phyloP scores from a whole-genome alignment of 306 rosid species.

The Vigna angularis region DNA sequence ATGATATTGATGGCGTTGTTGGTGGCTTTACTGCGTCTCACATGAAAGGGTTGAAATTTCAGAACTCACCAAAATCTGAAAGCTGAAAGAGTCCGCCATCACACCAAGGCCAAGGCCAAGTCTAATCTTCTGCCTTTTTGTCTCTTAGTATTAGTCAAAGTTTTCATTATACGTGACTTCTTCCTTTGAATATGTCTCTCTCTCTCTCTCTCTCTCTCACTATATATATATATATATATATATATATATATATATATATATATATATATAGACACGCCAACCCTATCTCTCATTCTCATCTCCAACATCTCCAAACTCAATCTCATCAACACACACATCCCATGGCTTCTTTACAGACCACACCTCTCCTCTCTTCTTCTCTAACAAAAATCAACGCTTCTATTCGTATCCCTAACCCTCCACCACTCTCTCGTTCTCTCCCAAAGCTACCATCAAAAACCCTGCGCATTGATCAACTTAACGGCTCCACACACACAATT shows the following conservation, averaged over 20 bases:
- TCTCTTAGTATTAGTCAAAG: neutral
- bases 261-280: too few relatives aligned
- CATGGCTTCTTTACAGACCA: conserved; percentile 45
- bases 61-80: neutral
- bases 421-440: conserved; percentile 33
- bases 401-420: conserved; percentile 53
- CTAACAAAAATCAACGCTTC: conserved; percentile 44
- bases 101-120: conserved; percentile 17
- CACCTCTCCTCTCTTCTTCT: conserved; percentile 40
- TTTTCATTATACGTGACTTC: too few relatives aligned
- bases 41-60: neutral
- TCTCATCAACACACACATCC: neutral
- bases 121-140: neutral
- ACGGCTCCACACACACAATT: neutral
- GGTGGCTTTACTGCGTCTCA: conserved; percentile 22
- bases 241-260: too few relatives aligned
- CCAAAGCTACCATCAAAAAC: conserved; percentile 39
- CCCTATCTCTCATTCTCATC: neutral
- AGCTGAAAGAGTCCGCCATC: conserved; percentile 28
- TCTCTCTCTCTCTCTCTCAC: too few relatives aligned
- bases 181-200: too few relatives aligned
- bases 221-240: too few relatives aligned
- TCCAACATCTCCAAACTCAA: too few relatives aligned
- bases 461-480: conserved; percentile 26
- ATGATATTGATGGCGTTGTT: neutral